Evolutionary conservation across 768 basidiomycete genomes (phyloP), one percentile per base, ranked within the genome.

Genomic region (Mycena floridula): DNA sequence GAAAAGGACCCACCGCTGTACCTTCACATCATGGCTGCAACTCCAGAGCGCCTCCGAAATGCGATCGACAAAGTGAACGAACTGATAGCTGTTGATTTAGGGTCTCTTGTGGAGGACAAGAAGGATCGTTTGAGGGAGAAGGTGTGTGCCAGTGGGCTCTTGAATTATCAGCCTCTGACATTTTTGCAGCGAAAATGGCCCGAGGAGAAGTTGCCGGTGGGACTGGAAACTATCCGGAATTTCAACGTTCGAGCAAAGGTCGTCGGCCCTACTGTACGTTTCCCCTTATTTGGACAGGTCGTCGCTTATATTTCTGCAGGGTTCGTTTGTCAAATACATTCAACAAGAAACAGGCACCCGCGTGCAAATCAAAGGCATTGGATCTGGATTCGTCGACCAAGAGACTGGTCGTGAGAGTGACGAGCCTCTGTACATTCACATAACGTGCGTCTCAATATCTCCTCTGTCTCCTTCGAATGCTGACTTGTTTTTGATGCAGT

Each of bases 221-320:
- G 82, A 3, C 61, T 99, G 43, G 94, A 98, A 13, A 84, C 82
- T 43, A 80, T 98, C 54, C 77, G 95, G 41, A 97, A 97, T 64
- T 99, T 99, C 67, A 97, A 99, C 62, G 85, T 99, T 40, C 76
- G 95, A 45, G 95, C 95, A 20, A 99, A 99, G 64, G 92, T 97
- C 16, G 95, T 98, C 23, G 95, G 95, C 12, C 95, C 95, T 11
- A 82, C 81, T 50, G 92, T 93, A 62, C 47, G 79, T 72, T 9
- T 13, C 27, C 13, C 12, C 9, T 9, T 20, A 4, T 25, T 18
- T 26, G 4, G 6, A 18, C 21, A 7, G 12, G n/a, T 7, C 7
- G 3, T 13, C 25, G 25, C 46, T 20, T 12, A 7, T 25, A 26
- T 21, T 4, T 27, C 8, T 41, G 7, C 61, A 90, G 88, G 94